A percentile compares a stretch with the other conserved stretches of the same genome.
Conservation (phyloP, 495 filamentous ascomycete species). For the Lichenothelia convexa region DNA sequence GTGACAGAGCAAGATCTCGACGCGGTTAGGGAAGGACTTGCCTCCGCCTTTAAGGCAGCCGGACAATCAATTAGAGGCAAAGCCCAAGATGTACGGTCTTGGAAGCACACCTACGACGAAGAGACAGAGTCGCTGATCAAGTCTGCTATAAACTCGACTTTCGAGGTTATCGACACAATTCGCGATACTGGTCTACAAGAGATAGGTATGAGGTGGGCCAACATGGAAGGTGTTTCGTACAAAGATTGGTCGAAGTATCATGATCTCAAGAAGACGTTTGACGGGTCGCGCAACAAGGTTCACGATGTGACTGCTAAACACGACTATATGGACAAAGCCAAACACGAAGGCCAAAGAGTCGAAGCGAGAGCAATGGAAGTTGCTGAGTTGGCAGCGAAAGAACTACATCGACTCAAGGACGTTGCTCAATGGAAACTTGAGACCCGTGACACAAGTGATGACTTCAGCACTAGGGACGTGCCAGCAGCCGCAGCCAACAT, state of each 20-base stretch:
- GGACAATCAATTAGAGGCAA: constrained; percentile 62
- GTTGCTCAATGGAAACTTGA: constrained; percentile 73
- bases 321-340: constrained; percentile 49
- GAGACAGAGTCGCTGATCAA: constrained; percentile 51
- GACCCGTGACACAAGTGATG: constrained; percentile 52
- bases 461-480: constrained; percentile 45
- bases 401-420: constrained; percentile 67
- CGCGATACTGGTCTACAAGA: constrained; percentile 81
- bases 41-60: constrained; percentile 45
- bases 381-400: constrained; percentile 64
- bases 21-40: constrained; percentile 42
- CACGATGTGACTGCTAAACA: constrained; percentile 53
- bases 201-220: constrained; percentile 94
- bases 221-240: constrained; percentile 88
- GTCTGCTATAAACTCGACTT: constrained; percentile 59
- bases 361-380: constrained; percentile 61
- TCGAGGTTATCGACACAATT: constrained; percentile 67
- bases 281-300: constrained; percentile 71
- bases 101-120: constrained; percentile 55
- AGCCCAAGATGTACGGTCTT: constrained; percentile 62
- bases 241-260: constrained; percentile 93
- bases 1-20: constrained; percentile 33
- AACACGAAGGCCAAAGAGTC: constrained; percentile 45
- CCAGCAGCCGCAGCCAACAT: constrained; percentile 26
- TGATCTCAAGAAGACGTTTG: constrained; percentile 60